Base-by-base conservation (phyloP, 345 rosid species). In the Pugionium cornutum region DNA sequence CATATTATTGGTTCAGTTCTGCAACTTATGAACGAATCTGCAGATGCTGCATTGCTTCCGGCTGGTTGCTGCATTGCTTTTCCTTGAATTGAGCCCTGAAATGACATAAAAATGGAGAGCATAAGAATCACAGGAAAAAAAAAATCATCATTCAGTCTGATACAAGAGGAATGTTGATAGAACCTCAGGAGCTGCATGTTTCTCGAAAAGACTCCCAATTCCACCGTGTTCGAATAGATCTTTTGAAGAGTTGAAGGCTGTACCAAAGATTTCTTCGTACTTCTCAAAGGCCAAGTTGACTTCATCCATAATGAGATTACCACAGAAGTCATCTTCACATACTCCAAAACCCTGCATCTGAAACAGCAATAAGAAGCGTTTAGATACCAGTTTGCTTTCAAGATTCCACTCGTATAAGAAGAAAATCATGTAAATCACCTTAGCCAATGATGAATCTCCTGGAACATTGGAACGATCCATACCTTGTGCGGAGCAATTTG, bases 181-280 rank as follows among this genome's bases (percentile, higher is more conserved):
- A 66, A 76, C 67, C 59, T 73, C 67, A 65, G 56, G 57, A 76
- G 42, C 42, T 57, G 43, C 55, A 78, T 77, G 63, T 77, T 87
- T 66, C 78, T 88, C 27, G 70, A 94, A 94, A 68, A 94, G 81
- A 80, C 99, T 88, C 45, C 75, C 92, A 3, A 94, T 75, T 49
- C 97, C 99, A 51, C 92, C 97, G 54, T 86, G 81, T 73, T 85
- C 92, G 53, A 94, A 70, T 28, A 88, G 90, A 77, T 86, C 86
- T 75, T 85, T 89, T 9, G 91, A 83, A 67, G 85, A 77, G 78
- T 84, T 88, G 34, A 83, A 86, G 47, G 95, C 78, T n/a, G 80
- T 60, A 44, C 97, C 95, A 70, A 94, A 94, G 56, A 94, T 92
- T 75, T 94, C 97, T 57, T 94, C 99, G 74, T 90, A 90, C 70